Conservation (phyloP, 2,329 filamentous ascomycete genomes). For the Xylogone sp. region DNA sequence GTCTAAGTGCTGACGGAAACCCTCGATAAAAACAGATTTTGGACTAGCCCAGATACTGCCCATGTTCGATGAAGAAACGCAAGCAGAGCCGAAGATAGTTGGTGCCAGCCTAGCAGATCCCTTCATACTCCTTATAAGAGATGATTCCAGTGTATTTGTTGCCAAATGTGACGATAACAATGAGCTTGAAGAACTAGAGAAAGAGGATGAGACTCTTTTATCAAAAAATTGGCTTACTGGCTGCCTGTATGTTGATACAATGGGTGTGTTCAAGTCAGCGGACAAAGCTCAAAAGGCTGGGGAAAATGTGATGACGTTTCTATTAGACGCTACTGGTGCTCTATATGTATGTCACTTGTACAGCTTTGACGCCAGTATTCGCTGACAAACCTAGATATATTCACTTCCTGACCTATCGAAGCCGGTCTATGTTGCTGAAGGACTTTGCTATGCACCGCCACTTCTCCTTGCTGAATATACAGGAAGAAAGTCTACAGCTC, state of each 20-base stretch:
- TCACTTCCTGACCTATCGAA: constrained; percentile 68
- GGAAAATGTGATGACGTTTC: constrained; percentile 65
- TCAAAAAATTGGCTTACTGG: constrained; percentile 76
- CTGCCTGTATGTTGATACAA: constrained; percentile 72
- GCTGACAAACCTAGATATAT: constrained; percentile 57
- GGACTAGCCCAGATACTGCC: constrained; percentile 87
- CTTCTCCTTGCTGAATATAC: constrained; percentile 69
- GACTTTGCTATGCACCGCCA: constrained; percentile 73
- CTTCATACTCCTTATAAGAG: constrained; percentile 76
- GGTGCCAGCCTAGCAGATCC: constrained; percentile 84
- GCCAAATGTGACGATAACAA: constrained; percentile 76
- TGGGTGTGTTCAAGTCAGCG: constrained; percentile 47
- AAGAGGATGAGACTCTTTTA: constrained; percentile 51
- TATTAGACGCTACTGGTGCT: constrained; percentile 71
- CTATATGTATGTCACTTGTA: constrained; percentile 57
- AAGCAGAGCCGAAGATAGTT: constrained; percentile 72
- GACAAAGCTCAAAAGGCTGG: constrained; percentile 36
- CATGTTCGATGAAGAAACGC: constrained; percentile 87
- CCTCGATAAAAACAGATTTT: constrained; percentile 54
- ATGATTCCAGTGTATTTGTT: constrained; percentile 77
- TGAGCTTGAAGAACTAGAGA: constrained; percentile 79
- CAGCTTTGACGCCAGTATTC: neutral
- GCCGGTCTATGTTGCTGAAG: constrained; percentile 71
- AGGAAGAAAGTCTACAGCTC: constrained; percentile 64
- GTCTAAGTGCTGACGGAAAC: neutral